Evolutionary conservation across 139 green algal species (phyloP), one percentile per base, ranked within the genome.

Genomic region (Tetraselmis striata): DNA sequence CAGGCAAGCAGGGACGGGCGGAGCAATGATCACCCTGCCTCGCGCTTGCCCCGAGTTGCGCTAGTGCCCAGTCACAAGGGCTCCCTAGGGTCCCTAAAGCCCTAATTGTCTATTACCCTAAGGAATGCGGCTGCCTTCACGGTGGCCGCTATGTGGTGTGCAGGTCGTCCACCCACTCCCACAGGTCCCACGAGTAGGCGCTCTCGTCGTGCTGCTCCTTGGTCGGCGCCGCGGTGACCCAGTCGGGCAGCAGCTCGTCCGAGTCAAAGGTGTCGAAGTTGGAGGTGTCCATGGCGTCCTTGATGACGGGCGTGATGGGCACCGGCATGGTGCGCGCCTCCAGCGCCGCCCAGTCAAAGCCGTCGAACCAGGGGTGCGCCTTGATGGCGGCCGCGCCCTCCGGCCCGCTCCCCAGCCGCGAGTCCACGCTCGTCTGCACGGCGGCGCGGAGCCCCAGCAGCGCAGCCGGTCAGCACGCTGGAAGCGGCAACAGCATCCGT

Each of bases 261-360:
- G 45, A 25, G 45, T 67, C 45, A 67, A 67, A 67, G 45, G 45
- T 67, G 45, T 67, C 45, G 45, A 67, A 67, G 45, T 67, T 67
- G 45, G 45, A 67, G 45, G 45, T 67, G 45, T 67, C 45, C 11
- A 67, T 5, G 11, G 45, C 45, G 45, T 67, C 18, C 45, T 67
- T 67, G 45, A 67, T 67, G 45, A 67, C 45, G 45, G 76, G 27
- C 29, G 2, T 0, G 29, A 79, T 59, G 23, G 76, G 76, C 76
- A 31, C 11, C 76, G 0, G 29, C 29, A 79, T 30, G 1, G 1
- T 27, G 29, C 76, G 5, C 29, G 76, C 76, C 76, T 79, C 29
- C 29, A 79, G 76, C 76, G 76, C 76, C 29, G 29, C 29, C 76
- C 76, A 79, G 76, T 79, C 76, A 1, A 79, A 27, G 76, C 76